Percentiles rank a stretch among this genome's conserved stretches.
Evolutionary conservation across 2,329 filamentous ascomycete genomes (phyloP).

Genomic region (Aspergillus viridinutans): DNA sequence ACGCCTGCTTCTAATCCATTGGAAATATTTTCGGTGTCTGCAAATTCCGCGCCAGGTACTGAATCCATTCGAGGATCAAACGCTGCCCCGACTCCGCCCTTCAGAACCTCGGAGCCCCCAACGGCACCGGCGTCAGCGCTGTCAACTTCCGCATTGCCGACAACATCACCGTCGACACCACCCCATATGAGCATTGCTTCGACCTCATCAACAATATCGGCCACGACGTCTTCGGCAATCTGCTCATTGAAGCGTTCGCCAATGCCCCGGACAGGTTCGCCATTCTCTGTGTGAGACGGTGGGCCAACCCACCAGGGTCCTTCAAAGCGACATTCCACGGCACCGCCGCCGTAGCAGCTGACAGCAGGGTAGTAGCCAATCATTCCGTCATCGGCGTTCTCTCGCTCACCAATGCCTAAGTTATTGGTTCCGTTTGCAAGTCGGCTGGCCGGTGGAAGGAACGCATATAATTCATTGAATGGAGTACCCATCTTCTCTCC

Average conservation of each 20-base stretch:
- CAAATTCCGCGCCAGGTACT: slow-evolving; percentile 1
- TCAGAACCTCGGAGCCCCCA: slow-evolving; percentile 29
- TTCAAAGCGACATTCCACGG: slow-evolving; percentile 90
- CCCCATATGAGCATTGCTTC: slow-evolving; percentile 65
- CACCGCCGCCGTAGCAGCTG: slow-evolving; percentile 85
- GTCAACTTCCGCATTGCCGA: slow-evolving; percentile 25
- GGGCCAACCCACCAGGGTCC: slow-evolving; percentile 90
- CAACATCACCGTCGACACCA: slow-evolving; percentile 31
- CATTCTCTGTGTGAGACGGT: slow-evolving; percentile 46
- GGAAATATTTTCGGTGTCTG: slow-evolving; percentile 10
- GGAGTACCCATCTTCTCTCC: slow-evolving; percentile 79
- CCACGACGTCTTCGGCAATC: slow-evolving; percentile 89
- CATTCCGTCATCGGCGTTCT: slow-evolving; percentile 89
- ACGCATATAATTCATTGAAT: slow-evolving; percentile 82
- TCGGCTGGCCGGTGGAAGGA: slow-evolving; percentile 79
- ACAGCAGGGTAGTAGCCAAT: slow-evolving; percentile 94
- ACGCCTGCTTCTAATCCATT: slow-evolving; percentile 17
- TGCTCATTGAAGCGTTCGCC: slow-evolving; percentile 84
- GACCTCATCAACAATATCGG: slow-evolving; percentile 90
- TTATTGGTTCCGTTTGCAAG: slow-evolving; percentile 42
- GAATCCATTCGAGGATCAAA: slow-evolving; percentile 22
- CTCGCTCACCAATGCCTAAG: slow-evolving; percentile 62
- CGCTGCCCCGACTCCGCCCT: slow-evolving; percentile 29
- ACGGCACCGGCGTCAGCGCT: slow-evolving; percentile 23
- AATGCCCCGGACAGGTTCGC: slow-evolving; percentile 54